Conservation (phyloP, 306 rosid genomes). For the Citrullus mucosospermus region DNA sequence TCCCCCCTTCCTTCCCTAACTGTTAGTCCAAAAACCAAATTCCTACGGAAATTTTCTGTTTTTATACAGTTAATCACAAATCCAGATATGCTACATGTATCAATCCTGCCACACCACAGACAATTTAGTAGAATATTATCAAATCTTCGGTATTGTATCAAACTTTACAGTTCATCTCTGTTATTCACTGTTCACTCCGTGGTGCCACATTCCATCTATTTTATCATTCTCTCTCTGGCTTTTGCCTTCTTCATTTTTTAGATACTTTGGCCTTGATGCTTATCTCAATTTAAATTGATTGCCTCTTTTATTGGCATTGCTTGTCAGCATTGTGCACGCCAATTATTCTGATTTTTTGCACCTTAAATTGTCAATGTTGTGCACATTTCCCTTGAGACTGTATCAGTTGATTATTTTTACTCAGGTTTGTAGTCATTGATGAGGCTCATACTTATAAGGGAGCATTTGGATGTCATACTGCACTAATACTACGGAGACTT, state of each 20-base stretch:
- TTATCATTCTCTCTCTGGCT: not conserved
- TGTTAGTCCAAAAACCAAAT: conserved; percentile 15
- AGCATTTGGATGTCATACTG: conserved; percentile 94
- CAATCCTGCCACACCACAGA: conserved; percentile 75
- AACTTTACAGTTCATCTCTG: not conserved
- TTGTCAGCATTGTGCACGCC: not conserved
- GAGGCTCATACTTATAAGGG: conserved; percentile 93
- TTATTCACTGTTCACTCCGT: not conserved
- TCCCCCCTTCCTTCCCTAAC: not conserved
- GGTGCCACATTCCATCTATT: not conserved
- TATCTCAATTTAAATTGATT: not conserved
- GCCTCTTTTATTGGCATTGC: not conserved
- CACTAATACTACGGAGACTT: conserved; percentile 71
- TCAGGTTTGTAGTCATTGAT: conserved; percentile 77
- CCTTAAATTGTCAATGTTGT: not conserved
- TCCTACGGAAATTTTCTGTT: conserved; percentile 8
- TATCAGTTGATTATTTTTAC: conserved; percentile 11
- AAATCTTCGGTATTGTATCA: conserved; percentile 52
- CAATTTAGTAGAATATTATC: conserved; percentile 64
- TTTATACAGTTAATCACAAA: conserved; percentile 76
- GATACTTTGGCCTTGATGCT: not conserved
- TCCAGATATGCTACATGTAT: conserved; percentile 94
- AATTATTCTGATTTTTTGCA: not conserved
- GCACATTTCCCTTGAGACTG: not conserved
- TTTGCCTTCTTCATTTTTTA: not conserved